Conservation (phyloP, 1,284 basidiomycete species). For the Tilletia setariae region DNA sequence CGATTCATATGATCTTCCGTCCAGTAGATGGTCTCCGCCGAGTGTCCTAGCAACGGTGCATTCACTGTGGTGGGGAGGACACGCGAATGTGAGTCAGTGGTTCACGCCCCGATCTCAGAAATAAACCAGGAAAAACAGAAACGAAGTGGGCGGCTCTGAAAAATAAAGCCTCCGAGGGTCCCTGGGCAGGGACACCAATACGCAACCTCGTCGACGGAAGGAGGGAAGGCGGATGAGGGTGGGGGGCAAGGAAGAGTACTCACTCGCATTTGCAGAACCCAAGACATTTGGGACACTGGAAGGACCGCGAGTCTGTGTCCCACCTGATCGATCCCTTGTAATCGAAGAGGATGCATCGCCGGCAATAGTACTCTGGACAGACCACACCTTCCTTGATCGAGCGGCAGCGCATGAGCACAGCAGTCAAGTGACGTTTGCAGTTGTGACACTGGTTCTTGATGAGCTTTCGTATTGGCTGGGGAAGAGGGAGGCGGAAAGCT, state of each 20-base stretch:
- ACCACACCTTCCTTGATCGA: not conserved
- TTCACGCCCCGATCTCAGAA: not conserved
- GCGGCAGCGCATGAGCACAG: conserved; percentile 5
- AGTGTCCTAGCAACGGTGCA: not conserved
- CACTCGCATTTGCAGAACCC: conserved; percentile 14
- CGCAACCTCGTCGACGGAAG: not conserved
- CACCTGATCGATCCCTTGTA: conserved; percentile 4
- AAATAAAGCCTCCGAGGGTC: conserved; percentile 11
- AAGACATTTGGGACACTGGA: conserved; percentile 13
- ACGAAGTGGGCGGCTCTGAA: too few relatives aligned
- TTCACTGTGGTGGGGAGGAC: not conserved
- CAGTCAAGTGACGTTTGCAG: not conserved
- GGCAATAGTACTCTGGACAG: conserved; percentile 9
- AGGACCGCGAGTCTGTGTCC: conserved; percentile 8
- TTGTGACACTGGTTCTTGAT: conserved; percentile 8
- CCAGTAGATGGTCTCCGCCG: conserved; percentile 5
- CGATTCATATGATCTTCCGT: conserved; percentile 4
- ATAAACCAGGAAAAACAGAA: not conserved
- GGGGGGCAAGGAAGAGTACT: not conserved
- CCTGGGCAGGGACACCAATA: too few relatives aligned
- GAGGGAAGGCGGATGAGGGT: not conserved
- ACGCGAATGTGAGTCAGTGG: not conserved
- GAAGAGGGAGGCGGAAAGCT: not conserved
- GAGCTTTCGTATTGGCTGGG: not conserved
- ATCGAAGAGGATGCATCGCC: not conserved